phyloP scores from a whole-genome alignment of 2,329 filamentous ascomycete species.

The Mollisiaceae sp. region DNA sequence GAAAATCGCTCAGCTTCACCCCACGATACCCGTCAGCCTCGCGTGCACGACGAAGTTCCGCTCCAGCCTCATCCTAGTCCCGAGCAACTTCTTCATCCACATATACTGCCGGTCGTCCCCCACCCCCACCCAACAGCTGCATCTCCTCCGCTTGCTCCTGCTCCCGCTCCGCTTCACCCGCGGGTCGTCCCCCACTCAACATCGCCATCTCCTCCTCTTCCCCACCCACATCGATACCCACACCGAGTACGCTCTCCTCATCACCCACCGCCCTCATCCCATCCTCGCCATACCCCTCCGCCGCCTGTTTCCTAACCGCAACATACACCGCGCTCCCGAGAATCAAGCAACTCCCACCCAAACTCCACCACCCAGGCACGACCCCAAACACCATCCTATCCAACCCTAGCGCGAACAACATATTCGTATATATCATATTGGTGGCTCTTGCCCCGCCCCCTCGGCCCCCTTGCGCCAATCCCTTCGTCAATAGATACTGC shows the following conservation, averaged over 20 bases:
- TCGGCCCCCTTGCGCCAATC: constrained; percentile 53
- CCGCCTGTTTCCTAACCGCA: constrained; percentile 48
- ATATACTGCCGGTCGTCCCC: neutral
- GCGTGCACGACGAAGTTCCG: neutral
- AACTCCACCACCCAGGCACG: constrained; percentile 60
- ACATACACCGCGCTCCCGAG: constrained; percentile 69
- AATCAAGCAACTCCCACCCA: constrained; percentile 66
- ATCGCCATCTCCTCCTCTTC: constrained; percentile 13
- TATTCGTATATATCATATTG: constrained; percentile 72
- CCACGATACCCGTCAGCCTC: constrained; percentile 6
- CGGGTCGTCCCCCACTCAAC: neutral
- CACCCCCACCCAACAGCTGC: neutral
- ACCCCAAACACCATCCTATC: constrained; percentile 68
- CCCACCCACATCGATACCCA: neutral
- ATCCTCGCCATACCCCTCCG: constrained; percentile 27
- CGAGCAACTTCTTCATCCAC: neutral
- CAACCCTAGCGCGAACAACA: constrained; percentile 70
- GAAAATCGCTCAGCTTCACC: constrained; percentile 4
- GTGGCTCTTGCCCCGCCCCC: constrained; percentile 54
- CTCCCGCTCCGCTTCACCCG: neutral
- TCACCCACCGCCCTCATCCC: constrained; percentile 25
- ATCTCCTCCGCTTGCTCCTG: neutral
- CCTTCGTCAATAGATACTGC: constrained; percentile 84
- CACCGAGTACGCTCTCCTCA: neutral
- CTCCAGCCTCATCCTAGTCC: neutral